Evolutionary conservation across 1,139 yeast genomes (phyloP).

Genomic region (Saccharomycopsis crataegensis): DNA sequence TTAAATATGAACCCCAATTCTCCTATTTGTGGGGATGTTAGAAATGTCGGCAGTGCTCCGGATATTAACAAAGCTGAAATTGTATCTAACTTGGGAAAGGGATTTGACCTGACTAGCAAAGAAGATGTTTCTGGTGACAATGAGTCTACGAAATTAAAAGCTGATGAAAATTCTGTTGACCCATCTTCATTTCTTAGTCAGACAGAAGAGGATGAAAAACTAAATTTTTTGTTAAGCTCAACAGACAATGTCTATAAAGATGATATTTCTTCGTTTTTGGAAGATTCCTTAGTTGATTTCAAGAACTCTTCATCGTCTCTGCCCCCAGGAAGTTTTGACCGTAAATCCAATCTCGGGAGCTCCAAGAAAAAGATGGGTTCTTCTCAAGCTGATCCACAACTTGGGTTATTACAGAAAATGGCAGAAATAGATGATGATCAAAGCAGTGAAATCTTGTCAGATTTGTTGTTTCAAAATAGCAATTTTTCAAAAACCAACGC

Average conservation of each 20-base stretch:
- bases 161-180: neutral
- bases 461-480: slow-evolving; percentile 12
- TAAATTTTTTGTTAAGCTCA: slow-evolving; percentile 4
- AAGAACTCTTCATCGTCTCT: slow-evolving; percentile 1
- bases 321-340: neutral
- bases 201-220: slow-evolving; percentile 1
- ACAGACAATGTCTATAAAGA: slow-evolving; percentile 5
- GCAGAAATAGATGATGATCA: slow-evolving; percentile 15
- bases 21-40: neutral
- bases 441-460: slow-evolving; percentile 15
- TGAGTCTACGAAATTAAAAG: neutral
- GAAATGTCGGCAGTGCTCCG: slow-evolving; percentile 2
- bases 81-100: too few relatives aligned
- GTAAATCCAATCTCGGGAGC: neutral
- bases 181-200: too few relatives aligned
- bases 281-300: slow-evolving; percentile 15
- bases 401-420: slow-evolving; percentile 14
- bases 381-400: neutral
- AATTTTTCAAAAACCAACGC: slow-evolving; percentile 5
- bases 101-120: neutral
- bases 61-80: slow-evolving; percentile 15
- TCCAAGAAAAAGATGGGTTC: neutral
- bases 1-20: slow-evolving; percentile 21
- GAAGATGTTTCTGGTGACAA: slow-evolving; percentile 1
- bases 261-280: slow-evolving; percentile 17